These are phyloP conservation scores for Claviceps sp. DNA, from an alignment of 2,329 filamentous ascomycete genomes.

Conservation along the genomic window DNA sequence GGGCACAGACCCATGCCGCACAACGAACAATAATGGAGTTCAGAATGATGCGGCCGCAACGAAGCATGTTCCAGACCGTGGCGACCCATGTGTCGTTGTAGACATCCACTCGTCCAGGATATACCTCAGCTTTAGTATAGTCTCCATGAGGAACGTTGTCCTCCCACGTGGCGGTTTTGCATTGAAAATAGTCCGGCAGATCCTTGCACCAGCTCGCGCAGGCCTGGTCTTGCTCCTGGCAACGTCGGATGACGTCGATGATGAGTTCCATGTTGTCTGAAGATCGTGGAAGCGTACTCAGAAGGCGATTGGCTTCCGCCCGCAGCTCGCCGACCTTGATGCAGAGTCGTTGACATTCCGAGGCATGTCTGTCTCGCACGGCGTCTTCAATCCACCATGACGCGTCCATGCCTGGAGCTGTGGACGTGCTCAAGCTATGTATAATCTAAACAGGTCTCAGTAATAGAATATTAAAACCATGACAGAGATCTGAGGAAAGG, in stretches of 20 bases:
- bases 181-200: slow-evolving; percentile 36
- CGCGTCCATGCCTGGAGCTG: slow-evolving; percentile 36
- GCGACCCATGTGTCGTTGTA: slow-evolving; percentile 46
- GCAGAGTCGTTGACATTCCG: slow-evolving; percentile 36
- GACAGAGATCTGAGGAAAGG: not conserved
- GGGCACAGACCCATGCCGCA: slow-evolving; percentile 45
- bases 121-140: slow-evolving; percentile 40
- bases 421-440: slow-evolving; percentile 40
- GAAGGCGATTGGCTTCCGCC: slow-evolving; percentile 35
- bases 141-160: slow-evolving; percentile 38
- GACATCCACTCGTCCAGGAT: slow-evolving; percentile 45
- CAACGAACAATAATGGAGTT: slow-evolving; percentile 43
- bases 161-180: slow-evolving; percentile 42
- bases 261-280: slow-evolving; percentile 37
- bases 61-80: slow-evolving; percentile 42
- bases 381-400: slow-evolving; percentile 47
- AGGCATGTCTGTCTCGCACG: slow-evolving; percentile 34
- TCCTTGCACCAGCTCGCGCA: slow-evolving; percentile 36
- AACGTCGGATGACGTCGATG: slow-evolving; percentile 35
- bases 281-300: slow-evolving; percentile 31
- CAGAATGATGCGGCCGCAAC: slow-evolving; percentile 40
- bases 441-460: slow-evolving; percentile 31
- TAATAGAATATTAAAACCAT: not conserved
- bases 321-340: slow-evolving; percentile 43
- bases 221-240: slow-evolving; percentile 38